Evolutionary conservation across 352 stramenopile genomes (phyloP).

Genomic region (Phytophthora colocasiae): DNA sequence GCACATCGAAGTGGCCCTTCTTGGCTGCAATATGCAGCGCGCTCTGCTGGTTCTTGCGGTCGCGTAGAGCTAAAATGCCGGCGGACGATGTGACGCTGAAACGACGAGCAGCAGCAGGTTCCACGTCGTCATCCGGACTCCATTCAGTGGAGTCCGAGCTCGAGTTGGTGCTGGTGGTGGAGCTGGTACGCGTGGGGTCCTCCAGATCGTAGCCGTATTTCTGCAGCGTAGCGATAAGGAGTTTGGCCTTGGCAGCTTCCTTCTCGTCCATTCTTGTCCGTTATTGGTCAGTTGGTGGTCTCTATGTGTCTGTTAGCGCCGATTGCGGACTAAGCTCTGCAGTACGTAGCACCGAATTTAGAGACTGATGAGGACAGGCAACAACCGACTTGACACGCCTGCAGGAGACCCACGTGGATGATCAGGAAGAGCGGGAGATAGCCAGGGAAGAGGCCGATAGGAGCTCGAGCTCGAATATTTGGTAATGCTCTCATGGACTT

Average conservation of each 20-base stretch:
- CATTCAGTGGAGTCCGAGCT: conserved; percentile 46
- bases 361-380: conserved; percentile 26
- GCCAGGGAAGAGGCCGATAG: conserved; percentile 20
- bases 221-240: conserved; percentile 84
- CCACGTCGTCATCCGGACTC: conserved; percentile 41
- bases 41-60: conserved; percentile 88
- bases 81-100: conserved; percentile 47
- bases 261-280: conserved; percentile 46
- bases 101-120: conserved; percentile 27
- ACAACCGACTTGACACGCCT: conserved; percentile 21
- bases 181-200: conserved; percentile 37
- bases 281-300: conserved; percentile 1
- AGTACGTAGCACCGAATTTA: conserved; percentile 13
- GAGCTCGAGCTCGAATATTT: conserved; percentile 29
- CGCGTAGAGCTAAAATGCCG: conserved; percentile 78
- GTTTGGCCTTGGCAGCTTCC: conserved; percentile 62
- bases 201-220: conserved; percentile 87
- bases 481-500: conserved; percentile 3
- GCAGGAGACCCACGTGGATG: conserved; percentile 9
- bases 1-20: conserved; percentile 84
- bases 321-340: conserved; percentile 28
- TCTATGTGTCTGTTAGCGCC: conserved; percentile 17
- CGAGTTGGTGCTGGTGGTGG: conserved; percentile 35
- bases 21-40: conserved; percentile 85
- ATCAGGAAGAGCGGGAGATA: conserved; percentile 28